Conservation (phyloP, 305 asterid genomes). For the Fraxinus platypoda region DNA sequence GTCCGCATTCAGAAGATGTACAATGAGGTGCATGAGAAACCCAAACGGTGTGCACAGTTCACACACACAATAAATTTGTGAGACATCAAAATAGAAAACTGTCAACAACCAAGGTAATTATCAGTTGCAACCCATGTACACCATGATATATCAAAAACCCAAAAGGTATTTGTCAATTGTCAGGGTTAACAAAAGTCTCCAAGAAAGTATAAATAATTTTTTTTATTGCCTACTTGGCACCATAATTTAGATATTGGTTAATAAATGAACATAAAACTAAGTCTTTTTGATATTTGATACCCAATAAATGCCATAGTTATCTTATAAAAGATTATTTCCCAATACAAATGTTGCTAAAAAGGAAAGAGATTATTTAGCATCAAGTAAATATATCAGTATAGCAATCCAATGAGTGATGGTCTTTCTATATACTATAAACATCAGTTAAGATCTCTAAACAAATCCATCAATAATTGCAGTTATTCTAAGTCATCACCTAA, state of each 20-base stretch:
- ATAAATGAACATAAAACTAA: constrained; percentile 1
- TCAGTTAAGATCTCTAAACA: not conserved
- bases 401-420: not conserved
- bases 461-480: not conserved
- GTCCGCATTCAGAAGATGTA: not conserved
- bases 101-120: constrained; percentile 10
- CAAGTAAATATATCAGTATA: not conserved
- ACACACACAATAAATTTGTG: not conserved
- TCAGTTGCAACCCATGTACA: not conserved
- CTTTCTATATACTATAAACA: not conserved
- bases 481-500: not conserved
- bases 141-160: not conserved
- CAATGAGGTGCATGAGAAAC: not conserved
- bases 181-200: not conserved
- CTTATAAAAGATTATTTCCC: constrained; percentile 3
- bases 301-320: not conserved
- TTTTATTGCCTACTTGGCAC: not conserved
- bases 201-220: not conserved
- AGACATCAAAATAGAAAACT: not conserved
- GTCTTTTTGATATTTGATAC: not conserved
- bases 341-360: not conserved
- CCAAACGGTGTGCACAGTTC: constrained; percentile 3
- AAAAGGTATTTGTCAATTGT: not conserved
- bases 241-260: not conserved
- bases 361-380: not conserved